Base-by-base conservation (phyloP, 768 basidiomycete genomes). In the Boletus insuetus region DNA sequence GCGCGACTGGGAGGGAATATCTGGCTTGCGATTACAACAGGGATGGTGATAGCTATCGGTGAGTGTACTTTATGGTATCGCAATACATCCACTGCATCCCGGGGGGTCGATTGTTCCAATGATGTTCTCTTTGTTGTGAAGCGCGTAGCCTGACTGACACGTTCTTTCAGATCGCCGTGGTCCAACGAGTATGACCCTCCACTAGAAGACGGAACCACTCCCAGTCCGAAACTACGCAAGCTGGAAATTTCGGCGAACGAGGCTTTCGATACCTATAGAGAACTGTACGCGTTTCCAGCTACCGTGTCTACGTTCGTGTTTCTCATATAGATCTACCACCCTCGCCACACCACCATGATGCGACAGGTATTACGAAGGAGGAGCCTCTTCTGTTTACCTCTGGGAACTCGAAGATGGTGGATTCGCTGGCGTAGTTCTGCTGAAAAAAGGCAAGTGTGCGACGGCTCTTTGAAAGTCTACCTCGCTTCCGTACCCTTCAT, bases 401-500 rank as follows among this genome's bases (percentile, higher is more conserved):
- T 99, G 97, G 97, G 96, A 98, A 68, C 79, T 94, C 26, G 96
- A 98, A 54, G 95, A 98, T 64, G 92, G 91, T 16, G 91, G 89
- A 48, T 98, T 98, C 71, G 96, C 97, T 10, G 97, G 97, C 11
- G 96, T 96, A 2, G 97, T 98, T 1, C 74, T 99, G 51, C 76
- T 99, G 59, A 97, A 98, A 80, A 99, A 98, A 76, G 80, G 95
- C 95, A 55, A 55, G 79, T 69, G 16, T 24, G 22, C 24, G 32
- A 35, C 20, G 43, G 35, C 39, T 42, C 40, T 41, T 29, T 47
- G 42, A 42, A 14, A 45, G 22, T 24, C 42, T 31, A 34, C 43
- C 22, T 20, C 32, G 40, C 39, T 38, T 58, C 58, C 43, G 40
- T 19, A 12, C 19, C 51, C 43, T 46, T 51, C 55, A 22, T 49